Conservation (phyloP, 306 rosid genomes). For the Gillenia trifoliata region DNA sequence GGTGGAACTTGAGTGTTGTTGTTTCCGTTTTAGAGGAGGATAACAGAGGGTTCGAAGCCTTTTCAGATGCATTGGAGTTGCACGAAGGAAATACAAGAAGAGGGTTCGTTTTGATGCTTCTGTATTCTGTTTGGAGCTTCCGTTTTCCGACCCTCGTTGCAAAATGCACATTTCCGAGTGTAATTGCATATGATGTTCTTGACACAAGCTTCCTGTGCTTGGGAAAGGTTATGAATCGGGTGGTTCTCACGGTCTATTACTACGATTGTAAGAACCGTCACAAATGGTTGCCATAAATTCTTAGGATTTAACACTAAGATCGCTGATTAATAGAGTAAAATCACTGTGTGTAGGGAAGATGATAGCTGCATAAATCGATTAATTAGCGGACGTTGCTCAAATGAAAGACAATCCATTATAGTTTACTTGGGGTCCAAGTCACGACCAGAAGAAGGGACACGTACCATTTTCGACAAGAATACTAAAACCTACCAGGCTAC, state of each 20-base stretch:
- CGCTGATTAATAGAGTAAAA: not conserved
- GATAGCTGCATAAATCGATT: no score
- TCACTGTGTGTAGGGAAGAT: no score
- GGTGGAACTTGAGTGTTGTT: constrained; percentile 7
- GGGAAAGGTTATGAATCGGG: not conserved
- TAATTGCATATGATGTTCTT: not conserved
- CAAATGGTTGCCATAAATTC: not conserved
- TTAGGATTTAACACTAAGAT: not conserved
- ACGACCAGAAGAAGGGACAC: no score
- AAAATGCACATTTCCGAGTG: not conserved
- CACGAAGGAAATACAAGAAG: not conserved
- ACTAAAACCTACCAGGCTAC: no score
- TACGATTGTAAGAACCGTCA: constrained; percentile 5
- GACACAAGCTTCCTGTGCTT: not conserved
- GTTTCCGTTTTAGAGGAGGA: not conserved
- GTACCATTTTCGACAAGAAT: no score
- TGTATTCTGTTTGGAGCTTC: not conserved
- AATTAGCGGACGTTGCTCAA: no score
- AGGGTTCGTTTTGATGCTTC: not conserved
- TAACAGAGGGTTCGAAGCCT: not conserved
- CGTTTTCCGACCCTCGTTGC: not conserved
- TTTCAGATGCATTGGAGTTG: not conserved
- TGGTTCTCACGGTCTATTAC: constrained; percentile 8
- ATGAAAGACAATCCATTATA: no score
- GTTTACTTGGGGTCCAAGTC: no score